These are phyloP conservation scores for Wickerhamiella kazuoi DNA, from an alignment of 805 yeast species.

Conservation along the genomic window DNA sequence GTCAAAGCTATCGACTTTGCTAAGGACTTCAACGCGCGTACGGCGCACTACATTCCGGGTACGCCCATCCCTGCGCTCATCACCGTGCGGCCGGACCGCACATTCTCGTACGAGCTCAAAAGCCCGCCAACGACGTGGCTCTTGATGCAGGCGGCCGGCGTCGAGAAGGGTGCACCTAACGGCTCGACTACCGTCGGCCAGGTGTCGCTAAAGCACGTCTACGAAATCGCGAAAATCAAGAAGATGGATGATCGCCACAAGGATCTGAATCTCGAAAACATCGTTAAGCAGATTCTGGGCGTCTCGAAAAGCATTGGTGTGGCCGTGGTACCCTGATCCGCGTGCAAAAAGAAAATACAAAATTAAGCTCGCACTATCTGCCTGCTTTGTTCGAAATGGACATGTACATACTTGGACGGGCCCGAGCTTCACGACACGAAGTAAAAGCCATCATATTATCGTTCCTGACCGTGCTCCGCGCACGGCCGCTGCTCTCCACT, in stretches of 20 bases:
- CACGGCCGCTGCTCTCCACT: neutral
- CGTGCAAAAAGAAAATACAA: no score
- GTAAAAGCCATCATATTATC: neutral
- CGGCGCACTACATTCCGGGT: conserved; percentile 73
- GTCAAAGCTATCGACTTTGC: conserved; percentile 97
- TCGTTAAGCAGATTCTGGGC: conserved; percentile 67
- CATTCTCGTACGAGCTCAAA: conserved; percentile 70
- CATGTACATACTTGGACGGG: no score
- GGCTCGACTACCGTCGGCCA: conserved; percentile 35
- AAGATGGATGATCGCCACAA: conserved; percentile 67
- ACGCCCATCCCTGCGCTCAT: conserved; percentile 77
- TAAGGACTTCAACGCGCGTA: conserved; percentile 94
- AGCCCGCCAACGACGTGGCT: conserved; percentile 87
- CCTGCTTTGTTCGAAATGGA: no score
- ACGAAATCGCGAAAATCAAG: conserved; percentile 88
- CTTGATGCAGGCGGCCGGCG: conserved; percentile 61
- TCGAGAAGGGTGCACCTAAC: conserved; percentile 62
- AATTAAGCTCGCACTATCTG: no score
- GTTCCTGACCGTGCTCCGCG: neutral
- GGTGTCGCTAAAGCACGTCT: conserved; percentile 68
- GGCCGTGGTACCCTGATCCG: conserved; percentile 48
- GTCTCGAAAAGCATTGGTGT: conserved; percentile 87
- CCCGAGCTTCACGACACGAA: no score
- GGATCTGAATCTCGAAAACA: conserved; percentile 48
- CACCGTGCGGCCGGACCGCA: conserved; percentile 80